Evolutionary conservation across 768 basidiomycete genomes (phyloP).

Genomic region (Boletus sp.): DNA sequence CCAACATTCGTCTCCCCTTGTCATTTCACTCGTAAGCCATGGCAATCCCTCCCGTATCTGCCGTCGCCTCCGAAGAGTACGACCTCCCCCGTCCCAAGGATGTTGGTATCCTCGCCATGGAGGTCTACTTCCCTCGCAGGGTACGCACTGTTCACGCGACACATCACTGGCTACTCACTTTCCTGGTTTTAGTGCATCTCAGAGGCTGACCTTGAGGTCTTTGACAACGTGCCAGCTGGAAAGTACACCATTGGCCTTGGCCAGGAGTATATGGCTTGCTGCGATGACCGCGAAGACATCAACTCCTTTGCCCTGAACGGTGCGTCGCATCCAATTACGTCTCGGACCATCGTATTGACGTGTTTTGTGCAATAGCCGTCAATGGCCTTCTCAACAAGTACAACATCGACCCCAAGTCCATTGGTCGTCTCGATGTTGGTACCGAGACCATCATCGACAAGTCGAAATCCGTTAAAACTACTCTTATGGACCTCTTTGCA

Average conservation of each 20-base stretch:
- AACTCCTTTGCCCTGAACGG: constrained; percentile 96
- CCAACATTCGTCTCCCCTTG: neutral
- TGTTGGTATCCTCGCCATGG: constrained; percentile 91
- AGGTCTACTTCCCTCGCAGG: constrained; percentile 92
- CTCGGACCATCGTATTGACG: neutral
- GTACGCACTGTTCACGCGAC: constrained; percentile 44
- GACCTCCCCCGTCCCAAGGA: constrained; percentile 70
- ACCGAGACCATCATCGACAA: constrained; percentile 99
- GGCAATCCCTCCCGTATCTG: constrained; percentile 23
- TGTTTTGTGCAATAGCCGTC: constrained; percentile 57
- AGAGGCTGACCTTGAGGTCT: constrained; percentile 90
- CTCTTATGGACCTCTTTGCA: constrained; percentile 97
- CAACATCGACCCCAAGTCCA: constrained; percentile 93
- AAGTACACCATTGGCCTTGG: constrained; percentile 99
- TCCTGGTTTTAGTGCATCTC: constrained; percentile 74
- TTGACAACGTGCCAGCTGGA: constrained; percentile 90
- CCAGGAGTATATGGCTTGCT: constrained; percentile 98
- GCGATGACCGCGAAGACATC: constrained; percentile 98
- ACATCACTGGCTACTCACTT: constrained; percentile 5
- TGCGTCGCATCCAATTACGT: constrained; percentile 35
- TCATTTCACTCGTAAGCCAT: constrained; percentile 8
- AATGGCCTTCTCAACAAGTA: constrained; percentile 88
- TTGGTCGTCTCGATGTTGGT: constrained; percentile 97
- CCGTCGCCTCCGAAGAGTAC: constrained; percentile 9
- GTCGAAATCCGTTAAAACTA: constrained; percentile 97